Evolutionary conservation across 371 early-diverging fungal genomes (phyloP), one percentile per base, ranked within the genome.

Genomic region (Mortierella sp.): DNA sequence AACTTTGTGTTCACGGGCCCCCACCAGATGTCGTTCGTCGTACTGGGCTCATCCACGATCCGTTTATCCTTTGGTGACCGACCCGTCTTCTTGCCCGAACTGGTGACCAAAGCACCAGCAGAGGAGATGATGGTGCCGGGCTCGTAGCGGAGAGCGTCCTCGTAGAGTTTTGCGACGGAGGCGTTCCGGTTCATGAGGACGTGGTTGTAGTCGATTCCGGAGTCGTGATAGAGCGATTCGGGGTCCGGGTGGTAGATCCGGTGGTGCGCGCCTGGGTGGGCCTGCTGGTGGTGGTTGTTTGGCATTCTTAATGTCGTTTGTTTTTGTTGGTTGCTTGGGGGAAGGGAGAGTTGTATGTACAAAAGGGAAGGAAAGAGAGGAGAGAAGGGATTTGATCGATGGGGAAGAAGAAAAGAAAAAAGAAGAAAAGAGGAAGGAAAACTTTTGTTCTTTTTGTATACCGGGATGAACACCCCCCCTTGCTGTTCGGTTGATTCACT

Each of bases 1-100:
- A 98, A 92, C 78, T 93, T 93, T 84, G 93, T 94, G 89, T 98
- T 98, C 77, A 98, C 96, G 45, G 98, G 97, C 14, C 98, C 98
- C 97, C 98, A 97, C 98, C 98, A 98, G 80, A 98, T 90, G 82
- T 98, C 96, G 68, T 94, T 86, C 22, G 89, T 85, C 34, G 96
- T 92, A 14, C 88, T 77, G 16, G 91, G 88, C 84, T 98, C 98
- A 58, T 97, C 97, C 40, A 97, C 98, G 77, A 98, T 94, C 74
- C 98, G 96, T 91, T 98, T 98, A 91, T 98, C 98, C 73, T 90
- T 90, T 68, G 96, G 94, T 79, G 95, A 88, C 83, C 97, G 90
- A 40, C 96, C 96, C 22, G 93, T 98, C 89, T 97, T 98, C 71
- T 90, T 89, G 70, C 98, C 98, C 64, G 97, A 96, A 75, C 91